Base-by-base conservation (phyloP, 176 grass and related monocot genomes). In the Miscanthus lutarioriparius region DNA sequence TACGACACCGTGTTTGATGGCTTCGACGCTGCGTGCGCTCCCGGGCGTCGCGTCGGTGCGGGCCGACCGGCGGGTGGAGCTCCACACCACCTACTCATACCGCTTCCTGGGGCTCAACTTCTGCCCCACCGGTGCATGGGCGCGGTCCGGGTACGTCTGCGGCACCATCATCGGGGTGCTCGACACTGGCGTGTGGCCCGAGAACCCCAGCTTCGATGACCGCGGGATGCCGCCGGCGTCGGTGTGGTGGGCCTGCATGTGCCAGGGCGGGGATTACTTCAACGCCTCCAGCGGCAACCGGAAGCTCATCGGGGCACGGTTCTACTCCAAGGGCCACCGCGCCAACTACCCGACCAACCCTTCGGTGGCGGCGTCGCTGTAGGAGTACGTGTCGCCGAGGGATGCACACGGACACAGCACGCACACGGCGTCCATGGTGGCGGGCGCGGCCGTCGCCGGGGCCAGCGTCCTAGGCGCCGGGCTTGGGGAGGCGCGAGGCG, bases 161-260 rank as follows among this genome's bases (percentile, higher is more conserved):
- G 89, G 91, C 26, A 30, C 75, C 73, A 88, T 98, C 74, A 36
- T 98, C 54, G 95, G 95, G 20, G 95, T 98, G 45, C 92, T 98
- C 76, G 95, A 98, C 67, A 98, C 95, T 15, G 95, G 92, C 35
- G 92, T 98, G 12, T 98, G 95, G 95, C 95, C 95, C 9, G 95
- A 98, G 79, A 98, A 64, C 64, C 92, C 95, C 4, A 95, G 92
- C 90, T 98, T 98, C 76, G 51, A 88, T 11, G 95, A 98, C 83
- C 78, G 68, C 48, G 63, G 80, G n/a, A 98, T 98, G 92, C 89
- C 95, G 14, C 89, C 91, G 0, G 83, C 83, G 66, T 89, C 95
- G 0, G 37, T 27, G 13, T 79, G 86, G 72, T 98, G 95, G 95
- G 51, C 48, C 11, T 92, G 95, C 17, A 86, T 79, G 69, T 98